Conservation (phyloP, 192 early-diverging fungal species). For the Backusella australiensis region DNA sequence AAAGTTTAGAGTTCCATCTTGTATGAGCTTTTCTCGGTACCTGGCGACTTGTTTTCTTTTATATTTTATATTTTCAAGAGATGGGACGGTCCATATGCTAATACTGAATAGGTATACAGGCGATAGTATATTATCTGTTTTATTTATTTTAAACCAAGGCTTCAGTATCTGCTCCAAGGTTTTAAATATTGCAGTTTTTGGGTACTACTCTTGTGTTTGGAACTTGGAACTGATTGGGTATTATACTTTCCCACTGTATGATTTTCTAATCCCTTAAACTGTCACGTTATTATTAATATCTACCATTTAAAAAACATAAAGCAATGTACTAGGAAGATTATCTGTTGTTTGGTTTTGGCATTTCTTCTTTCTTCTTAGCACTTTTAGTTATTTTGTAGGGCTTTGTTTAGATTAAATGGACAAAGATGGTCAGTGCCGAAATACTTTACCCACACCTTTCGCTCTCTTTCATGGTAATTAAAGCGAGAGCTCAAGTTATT, state of each 20-base stretch:
- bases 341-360: no score
- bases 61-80: neutral
- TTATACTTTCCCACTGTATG: neutral
- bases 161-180: neutral
- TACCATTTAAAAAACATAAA: neutral
- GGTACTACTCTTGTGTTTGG: constrained; percentile 1
- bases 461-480: no score
- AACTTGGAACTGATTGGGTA: neutral
- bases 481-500: no score
- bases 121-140: neutral
- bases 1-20: neutral
- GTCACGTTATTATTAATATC: neutral
- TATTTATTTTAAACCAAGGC: neutral
- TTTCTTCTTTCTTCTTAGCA: no score
- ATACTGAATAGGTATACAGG: neutral
- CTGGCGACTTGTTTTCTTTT: neutral
- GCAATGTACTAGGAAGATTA: no score
- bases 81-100: neutral
- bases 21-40: neutral
- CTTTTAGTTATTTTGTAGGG: no score
- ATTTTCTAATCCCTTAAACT: neutral
- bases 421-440: no score
- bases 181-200: constrained; percentile 2
- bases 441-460: no score
- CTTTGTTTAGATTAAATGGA: no score